Percentiles rank a stretch among this genome's conserved stretches.
phyloP scores from a whole-genome alignment of 345 rosid genomes.

The Populus ilicifolia region DNA sequence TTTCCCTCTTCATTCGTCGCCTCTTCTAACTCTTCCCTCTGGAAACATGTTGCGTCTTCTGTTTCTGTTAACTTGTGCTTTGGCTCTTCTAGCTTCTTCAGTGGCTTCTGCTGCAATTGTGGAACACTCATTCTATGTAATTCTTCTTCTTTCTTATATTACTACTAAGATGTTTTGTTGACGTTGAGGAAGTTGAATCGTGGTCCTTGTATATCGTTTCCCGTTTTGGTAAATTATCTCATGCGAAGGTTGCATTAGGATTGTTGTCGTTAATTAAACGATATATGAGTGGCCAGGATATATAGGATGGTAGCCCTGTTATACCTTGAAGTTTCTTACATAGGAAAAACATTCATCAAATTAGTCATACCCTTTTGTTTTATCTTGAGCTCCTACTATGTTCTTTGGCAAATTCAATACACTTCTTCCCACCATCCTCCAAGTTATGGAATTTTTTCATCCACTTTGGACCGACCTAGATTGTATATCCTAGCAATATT shows the following conservation, averaged over 20 bases:
- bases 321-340: too few relatives aligned
- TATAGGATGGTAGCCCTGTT: not conserved
- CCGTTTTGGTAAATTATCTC: not conserved
- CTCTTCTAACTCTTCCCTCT: not conserved
- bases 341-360: not conserved
- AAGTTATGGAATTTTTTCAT: not conserved
- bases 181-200: too few relatives aligned
- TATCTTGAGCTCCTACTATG: not conserved
- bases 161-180: rapidly evolving
- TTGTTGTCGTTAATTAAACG: not conserved
- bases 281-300: not conserved
- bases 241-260: not conserved
- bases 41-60: conserved; percentile 32
- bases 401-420: not conserved
- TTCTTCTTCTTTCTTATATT: not conserved
- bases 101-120: conserved; percentile 61
- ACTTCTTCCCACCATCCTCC: not conserved
- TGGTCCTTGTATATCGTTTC: not conserved
- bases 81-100: conserved; percentile 38
- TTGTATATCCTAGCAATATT: not conserved
- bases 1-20: too few relatives aligned
- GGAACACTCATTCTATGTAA: conserved; percentile 73
- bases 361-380: not conserved
- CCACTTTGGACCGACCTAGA: not conserved
- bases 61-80: conserved; percentile 32